A percentile compares a stretch with the other conserved stretches of the same genome.
Evolutionary conservation across 352 stramenopile genomes (phyloP).

Genomic region (Thalassiosira hispida): DNA sequence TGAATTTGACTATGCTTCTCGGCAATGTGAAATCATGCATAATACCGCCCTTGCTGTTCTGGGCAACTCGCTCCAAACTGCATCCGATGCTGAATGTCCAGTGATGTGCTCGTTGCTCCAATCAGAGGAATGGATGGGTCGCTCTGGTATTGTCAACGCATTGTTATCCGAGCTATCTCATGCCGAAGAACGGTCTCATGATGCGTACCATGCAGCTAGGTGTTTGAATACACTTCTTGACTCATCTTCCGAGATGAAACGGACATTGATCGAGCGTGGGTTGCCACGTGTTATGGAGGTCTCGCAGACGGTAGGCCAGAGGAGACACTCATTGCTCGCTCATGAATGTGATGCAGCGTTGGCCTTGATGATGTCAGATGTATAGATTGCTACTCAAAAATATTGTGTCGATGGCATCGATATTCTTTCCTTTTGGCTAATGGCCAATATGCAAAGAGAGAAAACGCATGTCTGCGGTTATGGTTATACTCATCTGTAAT

Average conservation of each 20-base stretch:
- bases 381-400: constrained; percentile 11
- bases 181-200: constrained; percentile 41
- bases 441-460: too few relatives aligned
- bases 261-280: constrained; percentile 21
- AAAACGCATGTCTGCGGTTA: too few relatives aligned
- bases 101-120: constrained; percentile 10
- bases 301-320: constrained; percentile 14
- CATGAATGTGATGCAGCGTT: constrained; percentile 37
- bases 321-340: constrained; percentile 32
- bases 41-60: constrained; percentile 34
- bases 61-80: constrained; percentile 34
- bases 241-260: constrained; percentile 24
- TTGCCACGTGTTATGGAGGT: constrained; percentile 11
- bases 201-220: constrained; percentile 59
- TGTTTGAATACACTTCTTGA: constrained; percentile 52
- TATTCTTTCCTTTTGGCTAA: too few relatives aligned
- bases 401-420: too few relatives aligned
- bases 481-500: too few relatives aligned
- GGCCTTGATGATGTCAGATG: constrained; percentile 18
- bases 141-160: constrained; percentile 31
- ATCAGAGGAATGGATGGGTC: constrained; percentile 37
- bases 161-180: constrained; percentile 29
- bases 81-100: constrained; percentile 3
- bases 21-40: constrained; percentile 29
- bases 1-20: constrained; percentile 12